Base-by-base conservation (phyloP, 148 eudicot species). In the Polygonum maritimum region DNA sequence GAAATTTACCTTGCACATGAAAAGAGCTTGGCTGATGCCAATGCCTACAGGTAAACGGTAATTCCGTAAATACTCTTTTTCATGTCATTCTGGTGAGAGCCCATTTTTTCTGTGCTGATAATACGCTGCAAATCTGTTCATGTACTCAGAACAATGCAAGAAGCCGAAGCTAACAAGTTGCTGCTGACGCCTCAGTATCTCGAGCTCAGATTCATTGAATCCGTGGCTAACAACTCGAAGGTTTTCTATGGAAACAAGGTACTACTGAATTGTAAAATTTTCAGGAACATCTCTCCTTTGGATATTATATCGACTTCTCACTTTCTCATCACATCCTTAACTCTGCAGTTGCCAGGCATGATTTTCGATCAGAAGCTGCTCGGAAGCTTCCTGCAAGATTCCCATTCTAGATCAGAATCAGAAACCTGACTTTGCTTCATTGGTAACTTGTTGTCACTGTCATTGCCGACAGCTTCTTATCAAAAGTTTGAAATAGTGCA, bases 221-320 rank as follows among this genome's bases (percentile, higher is more conserved):
- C 97, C 45, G 90, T 90, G 47, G 80, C 98, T 77, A 94, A 94
- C 81, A 86, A 90, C 81, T 76, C 95, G 69, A 94, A 92, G 79
- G 87, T 92, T 14, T 94, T 87, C 81, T 94, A 91, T 55, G 98
- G 98, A 18, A 84, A 86, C 82, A 91, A 94, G 97, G 98, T 89
- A 79, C 49, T 52, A 71, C 5, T 6, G 60, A 54, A 22, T 16
- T 54, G 11, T 54, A 54, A 54, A 54, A 3, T 5, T 54, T n/a
- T 18, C 4, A 54, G 60, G 26, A 54, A 4, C 19, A 54, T 22
- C 62, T 19, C 8, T 55, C 31, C 19, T 48, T 18, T 16, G 31
- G 31, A 55, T n/a, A n/a, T 55, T 4, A 55, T 9, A 2, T 7
- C 10, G 69, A 60, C 49, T 31, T 44, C 11, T 44, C 11, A 44